phyloP scores from a whole-genome alignment of 1,284 basidiomycete species.

The Bondarzewia mesenterica region DNA sequence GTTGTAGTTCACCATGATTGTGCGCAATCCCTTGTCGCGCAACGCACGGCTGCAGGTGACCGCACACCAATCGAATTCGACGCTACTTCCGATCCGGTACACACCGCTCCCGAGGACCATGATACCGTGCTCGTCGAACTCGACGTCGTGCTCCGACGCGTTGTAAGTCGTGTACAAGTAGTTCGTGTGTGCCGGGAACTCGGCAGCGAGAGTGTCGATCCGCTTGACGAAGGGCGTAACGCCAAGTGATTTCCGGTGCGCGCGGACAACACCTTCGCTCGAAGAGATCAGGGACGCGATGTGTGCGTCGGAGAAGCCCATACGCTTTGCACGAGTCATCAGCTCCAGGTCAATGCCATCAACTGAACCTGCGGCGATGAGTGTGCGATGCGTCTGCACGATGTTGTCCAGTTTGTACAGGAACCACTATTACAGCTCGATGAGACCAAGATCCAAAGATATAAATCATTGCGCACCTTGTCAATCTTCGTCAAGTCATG shows the following conservation, averaged over 20 bases:
- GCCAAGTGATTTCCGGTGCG: slow-evolving; percentile 77
- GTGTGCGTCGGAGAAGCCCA: slow-evolving; percentile 93
- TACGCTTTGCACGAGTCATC: slow-evolving; percentile 78
- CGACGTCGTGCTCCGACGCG: slow-evolving; percentile 91
- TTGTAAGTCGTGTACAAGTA: slow-evolving; percentile 99
- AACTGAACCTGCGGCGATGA: slow-evolving; percentile 65
- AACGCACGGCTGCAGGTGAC: slow-evolving; percentile 94
- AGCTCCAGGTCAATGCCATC: slow-evolving; percentile 61
- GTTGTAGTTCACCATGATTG: slow-evolving; percentile 99
- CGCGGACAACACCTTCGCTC: slow-evolving; percentile 75
- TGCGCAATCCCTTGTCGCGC: slow-evolving; percentile 86
- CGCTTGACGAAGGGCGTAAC: slow-evolving; percentile 98
- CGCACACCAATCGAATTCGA: slow-evolving; percentile 99
- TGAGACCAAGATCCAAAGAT: neutral
- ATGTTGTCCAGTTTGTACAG: slow-evolving; percentile 99
- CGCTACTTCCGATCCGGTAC: slow-evolving; percentile 95
- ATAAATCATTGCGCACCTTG: slow-evolving; percentile 49
- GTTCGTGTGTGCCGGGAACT: slow-evolving; percentile 98
- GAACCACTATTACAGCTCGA: slow-evolving; percentile 68
- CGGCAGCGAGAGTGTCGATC: slow-evolving; percentile 98
- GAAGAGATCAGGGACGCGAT: slow-evolving; percentile 21
- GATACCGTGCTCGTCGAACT: slow-evolving; percentile 94
- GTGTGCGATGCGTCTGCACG: slow-evolving; percentile 71
- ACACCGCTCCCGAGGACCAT: slow-evolving; percentile 99
- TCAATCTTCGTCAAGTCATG: slow-evolving; percentile 98